phyloP scores from a whole-genome alignment of 1,284 basidiomycete species.

The Irpex lacteus region DNA sequence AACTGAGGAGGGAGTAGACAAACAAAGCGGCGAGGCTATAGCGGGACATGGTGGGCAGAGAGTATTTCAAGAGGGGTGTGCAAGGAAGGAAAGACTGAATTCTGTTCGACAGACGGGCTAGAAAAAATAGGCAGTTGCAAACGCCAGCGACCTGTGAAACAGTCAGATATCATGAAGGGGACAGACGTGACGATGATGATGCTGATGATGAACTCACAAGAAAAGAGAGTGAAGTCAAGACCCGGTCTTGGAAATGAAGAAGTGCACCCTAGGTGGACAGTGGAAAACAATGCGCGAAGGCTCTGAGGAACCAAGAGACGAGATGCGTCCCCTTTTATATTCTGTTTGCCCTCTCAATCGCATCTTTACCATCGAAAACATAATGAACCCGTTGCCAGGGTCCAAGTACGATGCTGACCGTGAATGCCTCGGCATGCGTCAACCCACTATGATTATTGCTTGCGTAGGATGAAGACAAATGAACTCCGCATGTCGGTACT shows the following conservation, averaged over 20 bases:
- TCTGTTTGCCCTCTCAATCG: background rate
- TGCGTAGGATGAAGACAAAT: background rate
- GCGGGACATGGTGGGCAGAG: slow-evolving; percentile 39
- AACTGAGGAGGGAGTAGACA: slow-evolving; percentile 35
- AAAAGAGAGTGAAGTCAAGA: slow-evolving; percentile 2
- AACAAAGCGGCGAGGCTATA: slow-evolving; percentile 38
- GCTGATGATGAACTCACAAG: background rate
- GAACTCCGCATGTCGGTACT: background rate
- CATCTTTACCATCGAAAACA: background rate
- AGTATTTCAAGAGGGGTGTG: slow-evolving; percentile 6
- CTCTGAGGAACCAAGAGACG: background rate
- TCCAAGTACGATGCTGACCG: background rate
- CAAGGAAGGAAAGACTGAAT: slow-evolving; percentile 14
- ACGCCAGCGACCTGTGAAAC: slow-evolving; percentile 26
- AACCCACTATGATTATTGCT: background rate
- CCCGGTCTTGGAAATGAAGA: slow-evolving; percentile 1
- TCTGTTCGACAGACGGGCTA: slow-evolving; percentile 3
- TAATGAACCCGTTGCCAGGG: slow-evolving; percentile 1
- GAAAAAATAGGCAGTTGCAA: slow-evolving; percentile 5
- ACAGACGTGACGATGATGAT: background rate
- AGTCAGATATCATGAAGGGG: background rate
- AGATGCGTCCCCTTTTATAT: background rate
- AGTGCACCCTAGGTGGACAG: slow-evolving; percentile 3
- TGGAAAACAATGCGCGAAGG: slow-evolving; percentile 3
- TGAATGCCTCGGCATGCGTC: background rate